A percentile compares a stretch with the other conserved stretches of the same genome.
These are phyloP conservation scores for Casuarina glauca DNA, from an alignment of 306 rosid species.

Conservation along the genomic window DNA sequence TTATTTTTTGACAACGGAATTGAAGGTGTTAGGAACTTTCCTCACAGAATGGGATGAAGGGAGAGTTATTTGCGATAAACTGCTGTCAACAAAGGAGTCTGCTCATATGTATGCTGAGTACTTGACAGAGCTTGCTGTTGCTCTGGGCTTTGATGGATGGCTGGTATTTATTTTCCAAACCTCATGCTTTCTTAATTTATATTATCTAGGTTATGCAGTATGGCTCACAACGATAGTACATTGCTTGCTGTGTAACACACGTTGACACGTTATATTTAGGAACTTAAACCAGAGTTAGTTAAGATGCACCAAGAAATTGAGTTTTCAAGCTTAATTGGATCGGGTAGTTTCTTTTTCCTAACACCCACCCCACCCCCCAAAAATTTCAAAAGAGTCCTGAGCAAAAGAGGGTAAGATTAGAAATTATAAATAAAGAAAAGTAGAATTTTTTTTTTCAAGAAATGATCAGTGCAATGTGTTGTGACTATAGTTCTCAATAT, in stretches of 20 bases:
- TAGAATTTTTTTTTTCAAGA: too few relatives aligned
- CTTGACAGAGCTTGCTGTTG: constrained; percentile 71
- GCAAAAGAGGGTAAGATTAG: background rate
- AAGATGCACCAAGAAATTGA: constrained; percentile 18
- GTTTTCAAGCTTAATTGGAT: constrained; percentile 14
- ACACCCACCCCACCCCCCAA: too few relatives aligned
- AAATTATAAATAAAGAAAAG: background rate
- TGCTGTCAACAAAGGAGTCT: constrained; percentile 70
- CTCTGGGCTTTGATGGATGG: constrained; percentile 95
- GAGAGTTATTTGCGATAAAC: constrained; percentile 42
- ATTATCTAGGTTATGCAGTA: background rate
- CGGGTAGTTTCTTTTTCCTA: background rate
- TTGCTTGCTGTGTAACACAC: background rate
- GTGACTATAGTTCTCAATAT: background rate
- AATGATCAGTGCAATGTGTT: background rate
- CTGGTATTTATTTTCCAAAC: constrained; percentile 57
- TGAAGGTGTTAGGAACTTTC: constrained; percentile 92
- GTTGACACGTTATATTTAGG: background rate
- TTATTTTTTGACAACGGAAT: constrained; percentile 19
- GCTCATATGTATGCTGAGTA: constrained; percentile 81
- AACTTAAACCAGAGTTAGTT: background rate
- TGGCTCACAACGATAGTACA: background rate
- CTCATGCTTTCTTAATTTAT: constrained; percentile 22
- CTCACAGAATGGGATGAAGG: constrained; percentile 85
- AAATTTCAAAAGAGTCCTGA: background rate